Evolutionary conservation across 2,329 filamentous ascomycete species (phyloP), one percentile per base, ranked within the genome.

Genomic region (Byssochlamys sp.): DNA sequence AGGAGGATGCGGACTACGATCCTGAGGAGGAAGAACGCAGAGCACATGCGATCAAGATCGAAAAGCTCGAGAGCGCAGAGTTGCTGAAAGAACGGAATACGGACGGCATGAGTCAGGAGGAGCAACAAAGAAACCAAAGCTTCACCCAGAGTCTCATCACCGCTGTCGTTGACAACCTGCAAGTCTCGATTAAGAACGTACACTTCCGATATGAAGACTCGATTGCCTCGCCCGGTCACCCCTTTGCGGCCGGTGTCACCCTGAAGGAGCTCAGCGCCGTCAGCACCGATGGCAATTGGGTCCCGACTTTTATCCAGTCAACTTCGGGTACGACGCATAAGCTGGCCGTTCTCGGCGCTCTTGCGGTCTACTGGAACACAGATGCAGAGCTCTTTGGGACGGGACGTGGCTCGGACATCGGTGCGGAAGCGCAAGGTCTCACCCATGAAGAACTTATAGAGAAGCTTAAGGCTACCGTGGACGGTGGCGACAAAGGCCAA

Each of bases 301-400:
- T 88, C 61, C 92, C 94, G 1, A 95, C 91, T 28, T 99, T 96
- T 71, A 95, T 99, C 65, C 90, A 96, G 71, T 89, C 92, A 63
- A 88, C 89, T 1, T 85, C 85, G 52, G 81, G 82, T 28, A 88
- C 87, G 11, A 96, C 91, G 25, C 90, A 99, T 77, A 99, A 99
- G 75, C 81, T 99, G 52, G 94, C 91, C 4, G 95, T 88, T 2
- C 80, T 99, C 14, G 90, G 90, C 31, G 90, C 91, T 4, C 77
- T 99, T 54, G 91, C 94, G 2, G 83, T 97, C 9, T 99, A 99
- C 74, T 99, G 95, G 94, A 95, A 99, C 71, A 99, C 94, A 1
- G 92, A 99, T 71, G 84, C 91, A 0, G 81, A 87, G 27, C 81
- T 99, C 3, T 80, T 97, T 50, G 90, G 91, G 11, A 86, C 88